Evolutionary conservation across 208 protist species (phyloP), one percentile per base, ranked within the genome.

Genomic region (Vickermania spadyakhi): DNA sequence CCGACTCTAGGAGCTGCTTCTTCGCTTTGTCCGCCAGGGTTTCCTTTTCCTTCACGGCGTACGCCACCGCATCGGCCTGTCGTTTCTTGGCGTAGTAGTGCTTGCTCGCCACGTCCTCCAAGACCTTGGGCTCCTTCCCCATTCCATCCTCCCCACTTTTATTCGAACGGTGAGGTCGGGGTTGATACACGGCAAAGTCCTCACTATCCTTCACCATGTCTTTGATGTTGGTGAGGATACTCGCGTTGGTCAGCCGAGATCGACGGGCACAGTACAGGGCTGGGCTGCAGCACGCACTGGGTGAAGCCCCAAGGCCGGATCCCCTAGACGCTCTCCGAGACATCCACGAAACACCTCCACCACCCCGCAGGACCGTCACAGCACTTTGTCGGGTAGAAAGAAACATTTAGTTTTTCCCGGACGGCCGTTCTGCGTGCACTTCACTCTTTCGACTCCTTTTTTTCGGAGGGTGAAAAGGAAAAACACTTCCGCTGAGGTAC

Each of bases 31-130:
- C 72, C 2, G 74, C 60, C 28, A 89, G 70, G 31, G 80, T 25
- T 36, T 91, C 81, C 55, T 88, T 91, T 36, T 91, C 84, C 72
- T 91, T 89, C 3, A 82, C 62, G 0, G 87, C 79, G 60, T 76
- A 94, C 42, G 73, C 77, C 1, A 90, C 49, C 0, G 87, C 80
- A 53, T 94, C 87, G 64, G 81, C 57, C 72, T 94, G 87, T 2
- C 87, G 71, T n/a, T 65, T 75, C 23, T 54, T 66, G 21, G 80
- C 56, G 64, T 91, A 91, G 28, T 85, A 77, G 13, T 82, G n/a
- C 62, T 94, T 94, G 50, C 70, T 82, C 0, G 87, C 81, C 49
- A 75, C 22, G 58, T 94, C 87, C 31, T 79, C 73, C 11, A 45
- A 7, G 36, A 45, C 36, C 3, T 81, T 65, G 0, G 84, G 76